These are phyloP conservation scores for Excoecaria cochinchinensis DNA, from an alignment of 345 rosid species.

Conservation along the genomic window DNA sequence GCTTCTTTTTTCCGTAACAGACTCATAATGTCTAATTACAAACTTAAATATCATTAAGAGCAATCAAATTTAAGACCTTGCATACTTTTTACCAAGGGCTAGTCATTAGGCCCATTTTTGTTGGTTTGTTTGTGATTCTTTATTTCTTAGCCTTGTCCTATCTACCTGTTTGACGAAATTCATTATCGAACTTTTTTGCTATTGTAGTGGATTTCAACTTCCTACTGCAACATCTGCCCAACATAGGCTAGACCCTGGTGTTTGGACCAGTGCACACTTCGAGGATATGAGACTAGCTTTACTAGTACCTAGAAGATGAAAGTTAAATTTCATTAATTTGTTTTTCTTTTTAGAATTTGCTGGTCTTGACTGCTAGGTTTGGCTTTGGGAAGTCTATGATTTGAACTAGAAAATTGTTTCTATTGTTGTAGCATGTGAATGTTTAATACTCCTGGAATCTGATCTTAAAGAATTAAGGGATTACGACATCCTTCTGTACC, in stretches of 20 bases:
- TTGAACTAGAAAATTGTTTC: conserved; percentile 15
- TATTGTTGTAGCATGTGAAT: conserved; percentile 58
- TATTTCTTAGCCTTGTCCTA: too few relatives aligned
- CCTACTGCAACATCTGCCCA: conserved; percentile 63
- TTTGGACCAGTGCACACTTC: conserved; percentile 49
- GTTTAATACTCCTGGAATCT: conserved; percentile 47
- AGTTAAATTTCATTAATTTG: not conserved
- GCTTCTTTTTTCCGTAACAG: too few relatives aligned
- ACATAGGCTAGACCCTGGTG: conserved; percentile 55
- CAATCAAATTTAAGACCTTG: too few relatives aligned
- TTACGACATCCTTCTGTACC: conserved; percentile 65
- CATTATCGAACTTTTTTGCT: conserved; percentile 4
- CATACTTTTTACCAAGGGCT: too few relatives aligned
- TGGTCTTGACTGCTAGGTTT: not conserved
- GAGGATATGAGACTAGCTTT: conserved; percentile 71
- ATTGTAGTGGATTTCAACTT: conserved; percentile 48
- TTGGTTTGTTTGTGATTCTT: too few relatives aligned
- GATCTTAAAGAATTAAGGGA: conserved; percentile 61
- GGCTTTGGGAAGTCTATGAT: not conserved
- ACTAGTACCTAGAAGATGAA: conserved; percentile 22
- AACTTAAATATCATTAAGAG: too few relatives aligned
- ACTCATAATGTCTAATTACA: too few relatives aligned
- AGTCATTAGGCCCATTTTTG: too few relatives aligned
- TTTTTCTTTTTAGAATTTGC: not conserved
- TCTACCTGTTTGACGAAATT: too few relatives aligned